Conservation (phyloP, 2,329 filamentous ascomycete genomes). For the Aquanectria penicillioides region DNA sequence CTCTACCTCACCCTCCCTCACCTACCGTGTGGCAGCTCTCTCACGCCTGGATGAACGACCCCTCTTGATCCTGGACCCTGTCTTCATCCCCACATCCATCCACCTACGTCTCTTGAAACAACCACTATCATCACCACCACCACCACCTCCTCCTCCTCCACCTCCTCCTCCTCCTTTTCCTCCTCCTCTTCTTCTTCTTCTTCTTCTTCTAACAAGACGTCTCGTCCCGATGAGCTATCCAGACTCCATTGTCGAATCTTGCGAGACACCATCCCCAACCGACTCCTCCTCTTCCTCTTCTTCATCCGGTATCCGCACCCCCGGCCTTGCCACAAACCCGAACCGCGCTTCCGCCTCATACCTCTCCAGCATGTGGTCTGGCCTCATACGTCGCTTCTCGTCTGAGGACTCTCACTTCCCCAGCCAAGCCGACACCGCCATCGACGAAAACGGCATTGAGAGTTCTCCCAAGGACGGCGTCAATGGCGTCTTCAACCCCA, state of each 20-base stretch:
- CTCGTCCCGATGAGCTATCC: constrained; percentile 31
- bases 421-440: constrained; percentile 41
- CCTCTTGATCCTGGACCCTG: not conserved
- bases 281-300: constrained; percentile 29
- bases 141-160: constrained; percentile 3
- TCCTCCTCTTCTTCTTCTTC: not conserved
- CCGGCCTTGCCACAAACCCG: constrained; percentile 22
- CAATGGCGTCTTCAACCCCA: constrained; percentile 65
- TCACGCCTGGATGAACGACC: constrained; percentile 6
- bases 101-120: not conserved
- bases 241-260: constrained; percentile 31
- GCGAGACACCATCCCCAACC: constrained; percentile 29
- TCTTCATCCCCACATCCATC: not conserved
- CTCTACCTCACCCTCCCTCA: no score
- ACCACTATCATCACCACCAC: not conserved
- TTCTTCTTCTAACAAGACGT: not conserved
- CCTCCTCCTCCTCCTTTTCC: not conserved
- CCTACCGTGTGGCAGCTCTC: no score
- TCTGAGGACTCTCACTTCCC: constrained; percentile 53
- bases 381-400: constrained; percentile 75
- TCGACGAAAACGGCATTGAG: constrained; percentile 28
- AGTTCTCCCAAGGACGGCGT: constrained; percentile 55
- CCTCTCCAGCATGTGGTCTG: constrained; percentile 60
- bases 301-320: constrained; percentile 39
- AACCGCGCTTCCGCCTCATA: constrained; percentile 41